Evolutionary conservation across 2,329 filamentous ascomycete species (phyloP).

Genomic region (Zymoseptoria tritici): DNA sequence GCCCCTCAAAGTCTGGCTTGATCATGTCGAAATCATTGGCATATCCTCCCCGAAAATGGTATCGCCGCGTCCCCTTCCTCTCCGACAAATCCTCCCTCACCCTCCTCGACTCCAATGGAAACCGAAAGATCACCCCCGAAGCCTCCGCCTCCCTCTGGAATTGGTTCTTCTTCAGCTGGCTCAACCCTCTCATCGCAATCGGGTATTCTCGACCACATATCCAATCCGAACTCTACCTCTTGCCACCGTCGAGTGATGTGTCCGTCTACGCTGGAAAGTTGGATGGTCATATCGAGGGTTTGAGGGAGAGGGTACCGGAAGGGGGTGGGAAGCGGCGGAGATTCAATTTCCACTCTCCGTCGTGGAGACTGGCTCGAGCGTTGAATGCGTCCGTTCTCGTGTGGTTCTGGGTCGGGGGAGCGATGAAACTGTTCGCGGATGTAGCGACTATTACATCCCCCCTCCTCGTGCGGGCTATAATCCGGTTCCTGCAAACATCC

Average conservation of each 20-base stretch:
- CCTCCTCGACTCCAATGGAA: neutral
- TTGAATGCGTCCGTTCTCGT: constrained; percentile 1
- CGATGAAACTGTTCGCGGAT: constrained; percentile 4
- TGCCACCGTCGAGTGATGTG: neutral
- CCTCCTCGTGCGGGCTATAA: constrained; percentile 1
- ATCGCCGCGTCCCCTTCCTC: neutral
- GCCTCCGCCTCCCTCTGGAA: neutral
- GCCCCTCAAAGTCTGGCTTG: too few species aligned
- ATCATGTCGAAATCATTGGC: neutral
- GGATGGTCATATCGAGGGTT: neutral
- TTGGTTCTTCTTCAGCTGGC: constrained; percentile 1
- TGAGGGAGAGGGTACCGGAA: neutral
- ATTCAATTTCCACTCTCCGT: neutral
- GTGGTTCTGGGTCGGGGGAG: constrained; percentile 5
- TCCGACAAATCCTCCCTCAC: neutral
- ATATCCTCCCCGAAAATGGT: constrained; percentile 4
- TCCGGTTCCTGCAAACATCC: neutral
- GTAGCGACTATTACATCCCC: constrained; percentile 1
- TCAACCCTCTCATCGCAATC: constrained; percentile 1
- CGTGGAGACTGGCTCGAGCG: constrained; percentile 1
- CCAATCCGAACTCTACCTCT: neutral
- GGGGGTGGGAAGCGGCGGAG: neutral
- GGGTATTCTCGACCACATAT: constrained; percentile 1
- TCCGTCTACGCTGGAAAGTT: neutral
- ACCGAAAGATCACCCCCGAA: constrained; percentile 1